A percentile compares a stretch with the other conserved stretches of the same genome.
Conservation (phyloP, 192 early-diverging fungal genomes). For the Linnemannia zychae region DNA sequence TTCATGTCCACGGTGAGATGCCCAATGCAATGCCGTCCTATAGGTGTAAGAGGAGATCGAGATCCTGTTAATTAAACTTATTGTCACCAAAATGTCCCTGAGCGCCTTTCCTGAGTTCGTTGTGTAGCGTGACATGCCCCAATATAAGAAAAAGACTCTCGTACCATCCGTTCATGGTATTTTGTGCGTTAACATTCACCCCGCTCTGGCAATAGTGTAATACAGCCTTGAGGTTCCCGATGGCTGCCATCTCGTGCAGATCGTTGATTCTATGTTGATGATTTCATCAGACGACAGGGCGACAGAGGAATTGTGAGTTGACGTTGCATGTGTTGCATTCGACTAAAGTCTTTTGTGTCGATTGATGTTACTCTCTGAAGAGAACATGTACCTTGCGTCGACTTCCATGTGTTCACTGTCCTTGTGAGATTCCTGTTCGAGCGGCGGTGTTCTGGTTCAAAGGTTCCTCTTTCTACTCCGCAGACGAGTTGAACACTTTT, state of each 20-base stretch:
- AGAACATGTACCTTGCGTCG: constrained; percentile 22
- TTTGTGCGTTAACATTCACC: constrained; percentile 76
- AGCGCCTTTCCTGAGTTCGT: neutral
- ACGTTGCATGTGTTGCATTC: neutral
- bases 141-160: neutral
- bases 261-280: constrained; percentile 50
- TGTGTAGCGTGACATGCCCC: neutral
- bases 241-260: constrained; percentile 64
- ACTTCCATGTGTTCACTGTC: constrained; percentile 17
- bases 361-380: neutral
- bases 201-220: constrained; percentile 72
- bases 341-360: neutral
- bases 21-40: constrained; percentile 85
- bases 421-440: neutral
- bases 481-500: neutral
- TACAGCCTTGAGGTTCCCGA: constrained; percentile 81
- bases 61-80: neutral
- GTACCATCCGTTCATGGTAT: constrained; percentile 81
- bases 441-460: neutral
- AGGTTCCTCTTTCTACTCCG: neutral
- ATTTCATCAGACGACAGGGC: neutral
- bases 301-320: neutral
- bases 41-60: neutral
- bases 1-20: constrained; percentile 73
- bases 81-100: neutral